Base-by-base conservation (phyloP, 345 rosid species). In the Sonneratia caseolaris region DNA sequence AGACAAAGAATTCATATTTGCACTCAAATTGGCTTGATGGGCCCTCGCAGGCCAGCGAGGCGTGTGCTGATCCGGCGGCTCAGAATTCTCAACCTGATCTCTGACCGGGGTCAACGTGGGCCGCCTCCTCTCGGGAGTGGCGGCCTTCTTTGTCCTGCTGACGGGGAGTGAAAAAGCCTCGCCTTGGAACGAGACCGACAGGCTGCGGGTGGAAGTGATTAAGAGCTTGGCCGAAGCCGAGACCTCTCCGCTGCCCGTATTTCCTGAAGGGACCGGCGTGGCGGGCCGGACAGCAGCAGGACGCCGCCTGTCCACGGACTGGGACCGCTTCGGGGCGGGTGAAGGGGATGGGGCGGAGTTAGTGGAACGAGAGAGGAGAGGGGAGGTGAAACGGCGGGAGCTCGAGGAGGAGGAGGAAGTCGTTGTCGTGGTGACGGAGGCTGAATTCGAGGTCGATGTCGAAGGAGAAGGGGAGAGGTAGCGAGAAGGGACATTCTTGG, bases 101-200 rank as follows among this genome's bases (percentile, higher is more conserved):
- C 75, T 37, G 49, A 37, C 74, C 37, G 37, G 56, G 40, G 81
- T 85, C 0, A 86, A 87, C 19, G 95, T 84, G 7, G 83, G 71
- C 49, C 80, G 85, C 71, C 85, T 79, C 84, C 88, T 77, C 71
- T 87, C 94, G 0, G 91, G 88, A 19, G 87, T 87, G 21, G 82
- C 70, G 42, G 82, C 73, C 37, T 86, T 84, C 79, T 88, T 94
- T 55, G 92, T 86, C 81, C 83, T 94, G 49, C 96, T 86, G 76
- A 90, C 78, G 76, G 96, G 95, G 16, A 94, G 90, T 43, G 96
- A 91, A 78, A 88, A 94, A 49, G 93, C 77, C 72, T 91, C 96
- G 0, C 98, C 98, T 84, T 91, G 98, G 68, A 94, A 94, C 1
- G 98, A 94, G 76, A 94, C 97, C 27, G 97, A 94, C 74, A 94